phyloP scores from a whole-genome alignment of 2,329 filamentous ascomycete genomes.

The Diaporthe batatas region DNA sequence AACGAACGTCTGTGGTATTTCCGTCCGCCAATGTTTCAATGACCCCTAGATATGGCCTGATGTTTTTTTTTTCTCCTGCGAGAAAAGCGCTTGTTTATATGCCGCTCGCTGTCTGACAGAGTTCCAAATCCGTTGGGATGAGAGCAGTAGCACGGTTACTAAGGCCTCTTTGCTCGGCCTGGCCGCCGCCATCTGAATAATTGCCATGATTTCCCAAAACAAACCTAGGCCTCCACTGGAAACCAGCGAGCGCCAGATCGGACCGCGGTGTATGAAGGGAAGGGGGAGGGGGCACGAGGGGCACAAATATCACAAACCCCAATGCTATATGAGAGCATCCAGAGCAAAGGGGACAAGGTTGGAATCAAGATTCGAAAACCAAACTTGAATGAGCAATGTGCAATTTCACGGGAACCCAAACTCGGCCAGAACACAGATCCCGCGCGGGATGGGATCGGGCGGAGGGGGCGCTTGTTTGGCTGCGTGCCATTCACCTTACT shows the following conservation, averaged over 20 bases:
- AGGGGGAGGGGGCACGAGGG: no score
- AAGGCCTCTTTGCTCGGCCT: no score
- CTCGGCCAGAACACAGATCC: not conserved
- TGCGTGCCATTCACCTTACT: no score
- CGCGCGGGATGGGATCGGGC: not conserved
- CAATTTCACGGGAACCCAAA: not conserved
- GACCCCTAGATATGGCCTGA: not conserved
- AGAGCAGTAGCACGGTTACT: not conserved
- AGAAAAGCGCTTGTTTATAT: not conserved
- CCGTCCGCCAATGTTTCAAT: slow-evolving; percentile 31
- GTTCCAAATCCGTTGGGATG: not conserved
- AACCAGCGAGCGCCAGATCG: no score
- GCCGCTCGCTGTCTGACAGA: not conserved
- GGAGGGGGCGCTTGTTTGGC: not conserved
- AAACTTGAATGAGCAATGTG: not conserved
- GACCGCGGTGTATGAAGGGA: no score
- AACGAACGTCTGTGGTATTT: slow-evolving; percentile 1
- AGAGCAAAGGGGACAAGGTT: not conserved
- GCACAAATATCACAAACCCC: not conserved
- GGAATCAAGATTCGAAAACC: not conserved
- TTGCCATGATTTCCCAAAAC: no score
- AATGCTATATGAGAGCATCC: not conserved
- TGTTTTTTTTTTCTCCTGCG: not conserved
- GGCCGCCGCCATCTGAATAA: no score
- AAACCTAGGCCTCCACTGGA: no score